These are phyloP conservation scores for Triticum dicoccoides DNA, from an alignment of 176 grass and related monocot genomes.

Conservation along the genomic window DNA sequence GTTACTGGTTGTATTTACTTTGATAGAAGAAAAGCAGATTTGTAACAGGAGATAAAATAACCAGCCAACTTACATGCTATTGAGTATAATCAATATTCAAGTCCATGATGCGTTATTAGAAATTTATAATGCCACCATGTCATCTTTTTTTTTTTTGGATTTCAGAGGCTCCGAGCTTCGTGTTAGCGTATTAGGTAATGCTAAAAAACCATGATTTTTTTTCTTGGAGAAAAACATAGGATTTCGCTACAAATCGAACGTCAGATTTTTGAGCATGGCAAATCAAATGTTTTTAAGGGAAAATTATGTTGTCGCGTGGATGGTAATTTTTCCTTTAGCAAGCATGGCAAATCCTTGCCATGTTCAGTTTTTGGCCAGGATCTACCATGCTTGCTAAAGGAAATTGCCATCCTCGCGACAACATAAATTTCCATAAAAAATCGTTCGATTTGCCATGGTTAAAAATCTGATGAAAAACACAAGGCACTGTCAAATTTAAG, in stretches of 20 bases:
- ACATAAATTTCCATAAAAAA: too few species aligned
- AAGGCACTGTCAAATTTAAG: neutral
- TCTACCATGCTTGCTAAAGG: too few species aligned
- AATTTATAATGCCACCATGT: neutral
- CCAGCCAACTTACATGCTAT: neutral
- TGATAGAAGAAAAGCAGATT: slow-evolving; percentile 20
- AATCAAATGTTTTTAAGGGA: too few species aligned
- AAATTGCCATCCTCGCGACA: too few species aligned
- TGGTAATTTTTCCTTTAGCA: too few species aligned
- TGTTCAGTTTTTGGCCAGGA: too few species aligned
- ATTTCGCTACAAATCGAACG: too few species aligned
- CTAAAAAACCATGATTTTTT: neutral
- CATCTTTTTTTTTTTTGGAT: neutral
- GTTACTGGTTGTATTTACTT: neutral
- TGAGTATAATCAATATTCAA: neutral
- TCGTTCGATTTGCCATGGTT: too few species aligned
- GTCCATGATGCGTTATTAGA: slow-evolving; percentile 12
- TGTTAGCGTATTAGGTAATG: neutral
- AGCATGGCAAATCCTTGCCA: too few species aligned
- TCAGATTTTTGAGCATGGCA: too few species aligned
- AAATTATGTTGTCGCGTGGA: too few species aligned
- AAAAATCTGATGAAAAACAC: too few species aligned
- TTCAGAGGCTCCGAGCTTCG: neutral
- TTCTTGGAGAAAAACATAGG: neutral
- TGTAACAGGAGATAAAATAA: slow-evolving; percentile 23